Evolutionary conservation across 352 stramenopile genomes (phyloP), one percentile per base, ranked within the genome.

Genomic region (Pythium volutum): DNA sequence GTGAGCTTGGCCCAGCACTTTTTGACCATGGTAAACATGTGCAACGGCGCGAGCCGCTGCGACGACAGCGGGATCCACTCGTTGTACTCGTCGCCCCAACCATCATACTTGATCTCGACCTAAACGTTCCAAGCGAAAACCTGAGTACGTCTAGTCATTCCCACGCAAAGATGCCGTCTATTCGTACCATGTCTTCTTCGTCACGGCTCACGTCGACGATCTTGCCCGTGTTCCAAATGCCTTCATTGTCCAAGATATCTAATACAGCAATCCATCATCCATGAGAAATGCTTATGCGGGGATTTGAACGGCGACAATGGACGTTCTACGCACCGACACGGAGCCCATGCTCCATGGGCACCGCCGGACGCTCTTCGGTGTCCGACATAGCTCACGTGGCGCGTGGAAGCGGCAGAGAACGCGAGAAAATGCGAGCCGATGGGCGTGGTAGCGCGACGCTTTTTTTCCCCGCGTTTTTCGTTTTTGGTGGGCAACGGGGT

Each of bases 1-100:
- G 67, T 81, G 39, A 90, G 79, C 67, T 93, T 93, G 46, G 81
- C 84, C 84, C 84, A 93, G 71, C 84, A 93, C 71, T 93, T 93
- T 57, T 88, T 88, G 55, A 90, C 79, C 59, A 89, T 84, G 50
- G 84, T 93, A 65, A 81, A 91, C 73, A 81, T 89, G 66, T 93
- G 81, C 45, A 91, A 65, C 31, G 84, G 84, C 50, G 84, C 84
- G 22, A 93, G 67, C 22, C 84, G 84, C 42, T 90, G 60, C 23
- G 65, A 59, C n/a, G 67, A 63, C 15, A 87, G 70, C 46, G 59
- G 47, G 18, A 93, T 64, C 79, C 79, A 90, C 70, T 93, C 76
- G 71, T 93, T 91, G 71, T 85, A 91, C 55, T 91, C 80, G 38
- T 91, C 84, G 18, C 70, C 73, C 84, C 84, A 93, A 34, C 84